These are phyloP conservation scores for Rubia peregrina DNA, from an alignment of 305 asterid genomes.

Conservation along the genomic window DNA sequence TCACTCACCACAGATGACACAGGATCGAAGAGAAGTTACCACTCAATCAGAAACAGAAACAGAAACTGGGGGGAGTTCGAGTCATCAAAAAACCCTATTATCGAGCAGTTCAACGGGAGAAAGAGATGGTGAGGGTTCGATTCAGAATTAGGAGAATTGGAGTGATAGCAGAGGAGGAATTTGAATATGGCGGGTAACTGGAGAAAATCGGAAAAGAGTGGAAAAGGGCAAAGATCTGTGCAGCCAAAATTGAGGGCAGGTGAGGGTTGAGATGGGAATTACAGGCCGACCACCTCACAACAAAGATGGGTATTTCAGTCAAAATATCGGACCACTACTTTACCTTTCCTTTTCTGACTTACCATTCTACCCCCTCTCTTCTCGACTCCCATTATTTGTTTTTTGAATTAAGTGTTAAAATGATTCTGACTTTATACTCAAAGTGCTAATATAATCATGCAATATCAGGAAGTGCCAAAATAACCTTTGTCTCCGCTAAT, in stretches of 20 bases:
- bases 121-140: conserved; percentile 7
- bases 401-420: no score
- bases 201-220: conserved; percentile 47
- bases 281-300: conserved; percentile 28
- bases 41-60: conserved; percentile 1
- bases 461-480: no score
- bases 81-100: conserved; percentile 12
- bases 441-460: no score
- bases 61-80: not conserved
- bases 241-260: conserved; percentile 43
- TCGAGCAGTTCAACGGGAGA: not conserved
- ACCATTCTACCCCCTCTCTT: conserved; percentile 45
- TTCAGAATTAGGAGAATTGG: not conserved
- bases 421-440: no score
- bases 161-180: conserved; percentile 19
- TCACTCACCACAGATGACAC: not conserved
- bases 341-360: conserved; percentile 23
- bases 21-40: not conserved
- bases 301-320: conserved; percentile 89
- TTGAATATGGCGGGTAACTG: conserved; percentile 83
- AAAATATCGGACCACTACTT: conserved; percentile 29
- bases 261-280: conserved; percentile 57
- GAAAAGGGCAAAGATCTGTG: conserved; percentile 19
- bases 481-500: no score
- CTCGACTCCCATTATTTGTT: not conserved